phyloP scores from a whole-genome alignment of 257 asterid genomes.

The Schizonepeta tenuifolia region DNA sequence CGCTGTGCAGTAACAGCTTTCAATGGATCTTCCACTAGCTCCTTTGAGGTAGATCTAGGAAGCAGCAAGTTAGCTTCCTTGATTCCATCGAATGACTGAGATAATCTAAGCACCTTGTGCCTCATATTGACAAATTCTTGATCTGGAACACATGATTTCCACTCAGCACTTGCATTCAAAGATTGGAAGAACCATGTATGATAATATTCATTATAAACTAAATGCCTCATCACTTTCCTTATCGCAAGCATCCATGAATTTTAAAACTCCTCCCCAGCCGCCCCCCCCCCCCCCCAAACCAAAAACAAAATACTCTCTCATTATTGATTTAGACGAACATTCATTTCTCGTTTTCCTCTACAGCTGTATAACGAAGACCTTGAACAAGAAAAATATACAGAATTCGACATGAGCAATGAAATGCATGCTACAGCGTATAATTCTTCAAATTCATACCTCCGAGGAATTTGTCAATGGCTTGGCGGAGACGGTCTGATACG shows the following conservation, averaged over 20 bases:
- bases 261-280: too few species aligned
- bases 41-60: constrained; percentile 74
- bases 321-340: neutral
- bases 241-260: constrained; percentile 2
- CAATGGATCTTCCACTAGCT: constrained; percentile 83
- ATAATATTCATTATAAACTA: neutral
- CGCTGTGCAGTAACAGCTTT: constrained; percentile 70
- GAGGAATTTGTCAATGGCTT: constrained; percentile 71
- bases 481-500: constrained; percentile 75
- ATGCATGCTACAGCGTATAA: neutral
- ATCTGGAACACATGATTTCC: constrained; percentile 48
- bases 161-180: neutral
- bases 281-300: too few species aligned
- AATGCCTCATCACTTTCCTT: constrained; percentile 11
- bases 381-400: neutral
- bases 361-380: neutral
- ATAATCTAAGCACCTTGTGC: constrained; percentile 81
- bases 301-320: too few species aligned
- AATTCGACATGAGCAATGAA: neutral
- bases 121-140: constrained; percentile 80
- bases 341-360: constrained; percentile 4
- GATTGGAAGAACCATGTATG: neutral
- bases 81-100: constrained; percentile 68
- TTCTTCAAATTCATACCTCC: constrained; percentile 48
- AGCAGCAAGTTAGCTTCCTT: constrained; percentile 80